A percentile compares a stretch with the other conserved stretches of the same genome.
Evolutionary conservation across 192 early-diverging fungal species (phyloP).

Genomic region (Entomortierella chlamydospora): DNA sequence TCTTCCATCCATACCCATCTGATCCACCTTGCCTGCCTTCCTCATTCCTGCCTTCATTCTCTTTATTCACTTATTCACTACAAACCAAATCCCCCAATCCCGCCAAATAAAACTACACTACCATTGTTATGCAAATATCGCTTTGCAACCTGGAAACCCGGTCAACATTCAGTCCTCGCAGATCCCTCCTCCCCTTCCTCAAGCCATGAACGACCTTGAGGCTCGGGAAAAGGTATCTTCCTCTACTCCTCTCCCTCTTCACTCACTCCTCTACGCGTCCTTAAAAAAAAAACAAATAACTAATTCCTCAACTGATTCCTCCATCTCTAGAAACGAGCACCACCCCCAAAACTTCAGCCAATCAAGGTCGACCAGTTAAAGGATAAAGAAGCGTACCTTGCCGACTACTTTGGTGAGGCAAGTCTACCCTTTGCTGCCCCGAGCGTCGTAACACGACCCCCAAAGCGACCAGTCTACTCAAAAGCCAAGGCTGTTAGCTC

Average conservation of each 20-base stretch:
- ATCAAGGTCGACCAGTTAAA: conserved; percentile 13
- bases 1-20: too few relatives aligned
- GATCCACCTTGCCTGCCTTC: too few relatives aligned
- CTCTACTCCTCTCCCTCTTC: neutral
- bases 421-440: conserved; percentile 1
- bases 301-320: neutral
- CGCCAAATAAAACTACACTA: too few relatives aligned
- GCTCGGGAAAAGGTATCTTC: conserved; percentile 25
- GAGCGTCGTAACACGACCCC: conserved; percentile 10
- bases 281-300: neutral
- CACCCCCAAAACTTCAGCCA: conserved; percentile 34
- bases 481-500: conserved; percentile 8
- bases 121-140: neutral
- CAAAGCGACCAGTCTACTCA: conserved; percentile 13
- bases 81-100: too few relatives aligned
- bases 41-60: too few relatives aligned
- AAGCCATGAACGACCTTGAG: conserved; percentile 33
- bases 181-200: neutral
- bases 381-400: conserved; percentile 37
- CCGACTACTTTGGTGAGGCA: conserved; percentile 40
- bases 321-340: conserved; percentile 24
- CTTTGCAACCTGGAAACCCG: neutral
- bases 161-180: neutral
- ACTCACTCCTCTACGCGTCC: neutral
- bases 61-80: too few relatives aligned